Evolutionary conservation across 2,329 filamentous ascomycete species (phyloP).

Genomic region (Madurella mycetomatis): DNA sequence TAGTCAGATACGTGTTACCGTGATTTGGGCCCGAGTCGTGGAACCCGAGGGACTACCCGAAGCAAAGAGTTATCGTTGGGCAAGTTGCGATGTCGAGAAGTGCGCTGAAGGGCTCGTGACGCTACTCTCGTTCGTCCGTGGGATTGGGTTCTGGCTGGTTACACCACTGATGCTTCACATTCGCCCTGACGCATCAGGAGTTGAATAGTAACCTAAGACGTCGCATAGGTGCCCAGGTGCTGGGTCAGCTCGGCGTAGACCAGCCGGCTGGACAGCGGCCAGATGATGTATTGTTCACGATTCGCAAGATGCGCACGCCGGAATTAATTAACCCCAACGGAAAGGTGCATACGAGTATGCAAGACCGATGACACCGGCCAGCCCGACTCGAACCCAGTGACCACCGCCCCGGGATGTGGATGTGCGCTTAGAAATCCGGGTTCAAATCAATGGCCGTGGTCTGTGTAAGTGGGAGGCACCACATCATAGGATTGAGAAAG

Average conservation of each 20-base stretch:
- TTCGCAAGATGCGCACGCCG: background rate
- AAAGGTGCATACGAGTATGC: too few species aligned
- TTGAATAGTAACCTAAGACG: background rate
- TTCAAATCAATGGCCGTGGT: background rate
- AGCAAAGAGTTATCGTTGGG: background rate
- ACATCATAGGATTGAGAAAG: background rate
- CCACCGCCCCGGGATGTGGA: background rate
- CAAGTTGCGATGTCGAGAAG: background rate
- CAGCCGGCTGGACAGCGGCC: background rate
- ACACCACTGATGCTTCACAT: background rate
- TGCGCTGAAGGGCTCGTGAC: background rate
- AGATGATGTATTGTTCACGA: background rate
- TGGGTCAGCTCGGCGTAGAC: background rate
- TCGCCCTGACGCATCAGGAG: background rate
- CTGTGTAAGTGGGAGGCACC: background rate
- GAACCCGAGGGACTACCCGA: too few species aligned
- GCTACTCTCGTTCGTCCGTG: conserved; percentile 4
- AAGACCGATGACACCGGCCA: background rate
- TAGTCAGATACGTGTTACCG: too few species aligned
- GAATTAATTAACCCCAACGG: too few species aligned
- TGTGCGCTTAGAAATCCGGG: background rate
- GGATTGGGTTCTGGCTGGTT: conserved; percentile 7
- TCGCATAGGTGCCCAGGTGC: background rate
- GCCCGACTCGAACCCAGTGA: background rate
- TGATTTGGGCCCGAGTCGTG: too few species aligned